Conservation (phyloP, 83 land plant genomes). For the Picea abies region DNA sequence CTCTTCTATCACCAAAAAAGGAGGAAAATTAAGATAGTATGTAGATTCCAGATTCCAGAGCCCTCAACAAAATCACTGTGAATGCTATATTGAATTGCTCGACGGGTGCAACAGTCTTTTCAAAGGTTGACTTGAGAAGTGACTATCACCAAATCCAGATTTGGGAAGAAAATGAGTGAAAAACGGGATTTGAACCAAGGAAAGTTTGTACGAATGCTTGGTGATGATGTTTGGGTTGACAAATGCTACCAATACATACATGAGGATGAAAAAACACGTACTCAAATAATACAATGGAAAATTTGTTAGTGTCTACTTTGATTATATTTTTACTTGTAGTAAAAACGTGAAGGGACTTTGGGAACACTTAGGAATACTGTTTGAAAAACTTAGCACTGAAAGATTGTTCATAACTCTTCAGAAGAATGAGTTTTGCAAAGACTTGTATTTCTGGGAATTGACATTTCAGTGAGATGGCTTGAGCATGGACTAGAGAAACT, state of each 20-base stretch:
- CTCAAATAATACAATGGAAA: not conserved
- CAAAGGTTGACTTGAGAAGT: not conserved
- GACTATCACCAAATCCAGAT: not conserved
- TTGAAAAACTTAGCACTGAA: not conserved
- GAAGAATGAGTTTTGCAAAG: not conserved
- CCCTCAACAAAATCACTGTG: not conserved
- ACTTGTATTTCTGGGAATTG: not conserved
- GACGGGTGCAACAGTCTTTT: not conserved
- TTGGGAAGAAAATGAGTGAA: not conserved
- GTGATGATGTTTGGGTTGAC: not conserved
- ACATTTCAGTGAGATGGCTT: not conserved
- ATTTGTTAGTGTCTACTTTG: not conserved
- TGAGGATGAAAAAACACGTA: not conserved
- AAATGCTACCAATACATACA: not conserved
- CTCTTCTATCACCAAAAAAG: not conserved
- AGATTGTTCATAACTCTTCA: not conserved
- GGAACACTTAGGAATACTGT: not conserved
- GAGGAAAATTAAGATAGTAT: not conserved
- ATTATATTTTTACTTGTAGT: not conserved
- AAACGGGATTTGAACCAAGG: not conserved
- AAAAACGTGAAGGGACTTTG: not conserved
- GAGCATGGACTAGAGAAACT: not conserved
- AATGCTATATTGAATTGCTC: not conserved
- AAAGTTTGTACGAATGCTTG: not conserved
- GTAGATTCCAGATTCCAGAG: slow-evolving; percentile 3